A percentile compares a stretch with the other conserved stretches of the same genome.
Conservation (phyloP, 192 early-diverging fungal species). For the Coemansia sp. region DNA sequence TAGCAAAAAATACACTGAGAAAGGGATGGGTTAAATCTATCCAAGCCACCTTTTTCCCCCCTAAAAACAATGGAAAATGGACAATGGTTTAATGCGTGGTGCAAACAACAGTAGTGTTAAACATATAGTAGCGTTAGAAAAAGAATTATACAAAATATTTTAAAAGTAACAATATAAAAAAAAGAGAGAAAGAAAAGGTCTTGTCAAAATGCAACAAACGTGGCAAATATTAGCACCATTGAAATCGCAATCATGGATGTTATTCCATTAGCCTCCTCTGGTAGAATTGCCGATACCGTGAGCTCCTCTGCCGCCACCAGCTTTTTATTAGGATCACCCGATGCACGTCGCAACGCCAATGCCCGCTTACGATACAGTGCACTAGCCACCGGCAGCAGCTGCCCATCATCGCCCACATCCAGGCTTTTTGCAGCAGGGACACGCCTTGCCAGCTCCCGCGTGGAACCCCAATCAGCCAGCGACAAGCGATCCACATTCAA, state of each 20-base stretch:
- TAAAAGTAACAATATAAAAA: background rate
- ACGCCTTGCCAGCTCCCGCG: no score
- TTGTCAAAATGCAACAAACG: constrained; percentile 42
- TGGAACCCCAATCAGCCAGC: background rate
- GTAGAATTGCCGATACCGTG: constrained; percentile 15
- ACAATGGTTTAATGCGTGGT: background rate
- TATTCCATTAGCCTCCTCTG: constrained; percentile 28
- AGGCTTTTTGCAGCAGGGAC: no score
- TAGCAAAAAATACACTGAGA: no score
- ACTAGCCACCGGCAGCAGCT: background rate
- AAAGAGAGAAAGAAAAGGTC: background rate
- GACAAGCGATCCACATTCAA: background rate
- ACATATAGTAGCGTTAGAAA: no score
- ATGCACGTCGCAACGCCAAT: constrained; percentile 29
- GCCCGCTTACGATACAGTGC: constrained; percentile 35
- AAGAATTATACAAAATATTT: constrained; percentile 7
- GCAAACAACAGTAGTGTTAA: no score
- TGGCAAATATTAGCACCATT: constrained; percentile 47
- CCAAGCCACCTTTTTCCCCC: no score
- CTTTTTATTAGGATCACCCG: constrained; percentile 12
- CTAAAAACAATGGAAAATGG: no score
- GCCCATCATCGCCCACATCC: background rate
- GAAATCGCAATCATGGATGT: constrained; percentile 52
- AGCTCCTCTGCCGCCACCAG: constrained; percentile 27
- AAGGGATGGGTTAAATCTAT: no score